These are phyloP conservation scores for Penicillium lagena DNA, from an alignment of 495 filamentous ascomycete genomes.

Conservation along the genomic window DNA sequence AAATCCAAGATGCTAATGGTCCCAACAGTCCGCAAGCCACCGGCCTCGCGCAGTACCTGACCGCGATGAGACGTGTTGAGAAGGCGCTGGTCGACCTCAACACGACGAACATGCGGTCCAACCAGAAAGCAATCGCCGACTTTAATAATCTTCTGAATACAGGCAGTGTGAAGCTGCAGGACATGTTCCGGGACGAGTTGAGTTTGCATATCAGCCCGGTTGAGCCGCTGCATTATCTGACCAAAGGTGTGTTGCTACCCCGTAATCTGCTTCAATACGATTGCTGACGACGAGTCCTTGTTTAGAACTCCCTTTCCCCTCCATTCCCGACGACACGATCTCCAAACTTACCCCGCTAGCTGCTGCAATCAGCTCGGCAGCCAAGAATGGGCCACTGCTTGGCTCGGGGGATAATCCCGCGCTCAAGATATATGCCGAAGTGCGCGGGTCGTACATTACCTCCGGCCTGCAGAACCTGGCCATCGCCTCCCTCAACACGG, in stretches of 20 bases:
- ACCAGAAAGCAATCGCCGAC: constrained; percentile 82
- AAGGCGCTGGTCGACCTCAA: constrained; percentile 75
- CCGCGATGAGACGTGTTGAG: constrained; percentile 80
- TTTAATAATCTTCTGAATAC: constrained; percentile 68
- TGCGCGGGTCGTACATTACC: constrained; percentile 77
- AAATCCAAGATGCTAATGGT: background rate
- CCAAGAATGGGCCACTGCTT: constrained; percentile 38
- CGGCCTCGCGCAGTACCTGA: constrained; percentile 78
- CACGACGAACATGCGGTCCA: constrained; percentile 79
- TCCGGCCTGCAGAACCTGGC: constrained; percentile 78
- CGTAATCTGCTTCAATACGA: background rate
- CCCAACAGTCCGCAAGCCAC: constrained; percentile 61
- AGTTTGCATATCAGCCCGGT: constrained; percentile 66
- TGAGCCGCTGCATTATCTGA: constrained; percentile 88
- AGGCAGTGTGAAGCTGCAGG: constrained; percentile 76
- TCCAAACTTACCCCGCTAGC: constrained; percentile 55
- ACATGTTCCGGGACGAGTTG: constrained; percentile 68
- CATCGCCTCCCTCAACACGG: constrained; percentile 79
- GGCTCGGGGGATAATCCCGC: constrained; percentile 51
- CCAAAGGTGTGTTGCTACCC: constrained; percentile 54
- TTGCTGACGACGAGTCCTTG: background rate
- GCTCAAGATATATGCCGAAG: constrained; percentile 74
- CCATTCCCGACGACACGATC: constrained; percentile 49
- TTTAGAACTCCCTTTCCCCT: constrained; percentile 62
- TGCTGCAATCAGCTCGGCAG: constrained; percentile 47